These are phyloP conservation scores for Dentipellis sp. DNA, from an alignment of 768 basidiomycete species.

Conservation along the genomic window DNA sequence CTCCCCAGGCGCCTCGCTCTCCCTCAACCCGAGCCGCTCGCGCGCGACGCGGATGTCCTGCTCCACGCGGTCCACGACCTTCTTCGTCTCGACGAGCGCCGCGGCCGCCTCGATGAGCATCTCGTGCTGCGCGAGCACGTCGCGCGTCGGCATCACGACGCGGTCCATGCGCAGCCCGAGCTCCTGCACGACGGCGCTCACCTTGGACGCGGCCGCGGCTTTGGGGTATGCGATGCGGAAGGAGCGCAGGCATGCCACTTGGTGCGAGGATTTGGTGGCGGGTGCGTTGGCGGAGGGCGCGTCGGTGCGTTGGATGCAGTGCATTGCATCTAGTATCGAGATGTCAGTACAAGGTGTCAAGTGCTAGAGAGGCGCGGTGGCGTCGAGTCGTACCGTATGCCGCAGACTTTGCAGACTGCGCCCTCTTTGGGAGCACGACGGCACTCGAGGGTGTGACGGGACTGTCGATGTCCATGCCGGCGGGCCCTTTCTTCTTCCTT, in stretches of 20 bases:
- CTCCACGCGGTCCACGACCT: conserved; percentile 75
- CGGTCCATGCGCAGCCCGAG: conserved; percentile 63
- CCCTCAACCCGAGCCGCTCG: conserved; percentile 46
- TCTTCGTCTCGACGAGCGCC: conserved; percentile 81
- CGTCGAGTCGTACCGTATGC: conserved; percentile 39
- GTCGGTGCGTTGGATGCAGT: conserved; percentile 71
- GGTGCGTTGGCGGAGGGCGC: conserved; percentile 36
- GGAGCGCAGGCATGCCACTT: conserved; percentile 77
- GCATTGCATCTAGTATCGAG: conserved; percentile 41
- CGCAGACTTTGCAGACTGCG: conserved; percentile 45
- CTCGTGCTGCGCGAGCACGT: conserved; percentile 70
- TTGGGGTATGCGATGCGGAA: conserved; percentile 80
- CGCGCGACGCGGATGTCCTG: conserved; percentile 73
- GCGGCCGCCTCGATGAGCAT: conserved; percentile 62
- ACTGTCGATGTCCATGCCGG: conserved; percentile 29
- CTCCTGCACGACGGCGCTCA: conserved; percentile 66
- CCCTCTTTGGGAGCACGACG: conserved; percentile 12
- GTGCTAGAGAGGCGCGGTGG: neutral
- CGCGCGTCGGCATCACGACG: conserved; percentile 90
- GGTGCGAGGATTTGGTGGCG: conserved; percentile 68
- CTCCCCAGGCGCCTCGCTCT: conserved; percentile 29
- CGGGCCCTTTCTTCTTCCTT: conserved; percentile 54
- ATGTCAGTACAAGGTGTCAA: conserved; percentile 9
- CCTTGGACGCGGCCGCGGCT: conserved; percentile 60
- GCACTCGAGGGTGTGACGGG: conserved; percentile 37